These are phyloP conservation scores for Cubamyces lactineus DNA, from an alignment of 768 basidiomycete genomes.

Conservation along the genomic window DNA sequence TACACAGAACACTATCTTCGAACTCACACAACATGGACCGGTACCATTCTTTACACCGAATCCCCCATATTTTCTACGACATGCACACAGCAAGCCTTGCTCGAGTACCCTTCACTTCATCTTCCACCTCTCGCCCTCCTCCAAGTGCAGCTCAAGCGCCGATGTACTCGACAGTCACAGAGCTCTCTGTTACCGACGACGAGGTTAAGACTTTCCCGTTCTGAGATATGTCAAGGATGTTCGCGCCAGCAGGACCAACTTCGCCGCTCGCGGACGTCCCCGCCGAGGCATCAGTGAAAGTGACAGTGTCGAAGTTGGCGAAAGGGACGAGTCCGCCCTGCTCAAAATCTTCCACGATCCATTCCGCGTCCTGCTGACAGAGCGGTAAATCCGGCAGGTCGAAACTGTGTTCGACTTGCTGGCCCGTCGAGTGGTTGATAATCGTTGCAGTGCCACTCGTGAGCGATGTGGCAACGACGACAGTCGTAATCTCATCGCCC, in stretches of 20 bases:
- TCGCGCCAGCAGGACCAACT: no score
- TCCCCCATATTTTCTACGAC: background rate
- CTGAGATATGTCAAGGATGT: no score
- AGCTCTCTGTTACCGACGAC: no score
- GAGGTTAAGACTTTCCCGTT: no score
- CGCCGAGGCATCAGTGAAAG: conserved; percentile 3
- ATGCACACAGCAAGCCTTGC: background rate
- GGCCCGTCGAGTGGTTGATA: conserved; percentile 33
- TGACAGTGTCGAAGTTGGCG: conserved; percentile 19
- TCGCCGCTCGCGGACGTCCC: background rate
- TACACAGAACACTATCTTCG: no score
- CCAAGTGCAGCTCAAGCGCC: background rate
- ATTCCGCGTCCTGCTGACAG: conserved; percentile 41
- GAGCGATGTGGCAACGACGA: conserved; percentile 33
- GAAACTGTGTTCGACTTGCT: conserved; percentile 36
- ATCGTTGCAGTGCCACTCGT: conserved; percentile 34
- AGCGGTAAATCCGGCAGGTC: conserved; percentile 32
- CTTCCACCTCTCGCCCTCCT: no score
- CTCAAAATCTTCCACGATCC: conserved; percentile 42
- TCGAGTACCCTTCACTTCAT: no score
- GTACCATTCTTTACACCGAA: no score
- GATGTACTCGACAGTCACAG: background rate
- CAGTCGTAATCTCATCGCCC: conserved; percentile 34
- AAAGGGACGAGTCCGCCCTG: conserved; percentile 37
- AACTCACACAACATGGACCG: no score